A percentile compares a stretch with the other conserved stretches of the same genome.
Conservation (phyloP, 2,329 filamentous ascomycete genomes). For the Lachnellula suecica region DNA sequence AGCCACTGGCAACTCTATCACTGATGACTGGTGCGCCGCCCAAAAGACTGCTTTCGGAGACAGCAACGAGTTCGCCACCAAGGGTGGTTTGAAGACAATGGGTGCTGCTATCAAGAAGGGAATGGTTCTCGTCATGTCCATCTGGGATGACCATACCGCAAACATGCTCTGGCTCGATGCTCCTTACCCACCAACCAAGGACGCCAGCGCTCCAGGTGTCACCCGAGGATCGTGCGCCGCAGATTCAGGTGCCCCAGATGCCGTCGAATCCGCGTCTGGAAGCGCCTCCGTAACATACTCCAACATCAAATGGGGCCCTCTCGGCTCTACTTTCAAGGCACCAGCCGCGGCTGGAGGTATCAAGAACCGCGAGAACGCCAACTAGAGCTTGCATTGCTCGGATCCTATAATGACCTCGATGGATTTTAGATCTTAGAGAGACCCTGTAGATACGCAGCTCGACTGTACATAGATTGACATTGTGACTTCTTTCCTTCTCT, state of each 20-base stretch:
- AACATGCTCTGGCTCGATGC: constrained; percentile 78
- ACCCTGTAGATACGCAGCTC: constrained; percentile 10
- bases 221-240: constrained; percentile 54
- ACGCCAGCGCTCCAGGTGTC: constrained; percentile 45
- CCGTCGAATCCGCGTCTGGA: constrained; percentile 47
- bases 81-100: constrained; percentile 58
- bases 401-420: constrained; percentile 14
- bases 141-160: constrained; percentile 56
- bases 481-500: constrained; percentile 7
- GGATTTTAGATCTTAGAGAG: constrained; percentile 14
- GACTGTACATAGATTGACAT: constrained; percentile 18
- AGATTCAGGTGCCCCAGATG: constrained; percentile 49
- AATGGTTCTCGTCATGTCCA: constrained; percentile 65
- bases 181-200: constrained; percentile 53
- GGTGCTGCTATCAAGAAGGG: constrained; percentile 49
- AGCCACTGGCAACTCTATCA: constrained; percentile 53
- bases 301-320: constrained; percentile 35
- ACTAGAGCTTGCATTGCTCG: constrained; percentile 12
- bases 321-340: constrained; percentile 31
- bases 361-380: constrained; percentile 2
- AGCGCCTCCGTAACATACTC: constrained; percentile 42
- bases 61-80: constrained; percentile 48
- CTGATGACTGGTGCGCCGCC: constrained; percentile 53
- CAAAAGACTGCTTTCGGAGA: constrained; percentile 58
- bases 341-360: constrained; percentile 1